Conservation (phyloP, 305 asterid genomes). For the Andrographis paniculata region DNA sequence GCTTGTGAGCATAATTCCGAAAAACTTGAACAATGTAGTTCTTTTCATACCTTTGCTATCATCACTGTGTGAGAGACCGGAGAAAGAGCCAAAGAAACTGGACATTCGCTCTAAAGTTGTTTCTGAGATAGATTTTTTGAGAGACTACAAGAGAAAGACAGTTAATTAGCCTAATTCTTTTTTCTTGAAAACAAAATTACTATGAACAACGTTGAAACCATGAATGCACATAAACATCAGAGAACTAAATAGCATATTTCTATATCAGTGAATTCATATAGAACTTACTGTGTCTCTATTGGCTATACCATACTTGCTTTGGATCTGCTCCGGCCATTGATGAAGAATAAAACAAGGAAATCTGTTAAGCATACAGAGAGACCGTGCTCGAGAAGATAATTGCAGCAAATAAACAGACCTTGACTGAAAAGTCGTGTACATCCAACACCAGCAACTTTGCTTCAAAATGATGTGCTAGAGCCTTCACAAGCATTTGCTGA, state of each 20-base stretch:
- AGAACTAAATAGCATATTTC: too few relatives aligned
- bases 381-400: conserved; percentile 9
- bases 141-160: conserved; percentile 33
- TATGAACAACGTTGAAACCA: background rate
- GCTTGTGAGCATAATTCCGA: too few relatives aligned
- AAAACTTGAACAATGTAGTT: too few relatives aligned
- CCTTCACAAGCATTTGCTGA: conserved; percentile 71
- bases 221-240: background rate
- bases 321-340: conserved; percentile 65
- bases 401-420: conserved; percentile 38
- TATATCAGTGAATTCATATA: too few relatives aligned
- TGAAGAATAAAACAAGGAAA: conserved; percentile 11
- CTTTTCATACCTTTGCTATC: conserved; percentile 53
- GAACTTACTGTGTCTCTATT: conserved; percentile 65
- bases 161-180: conserved; percentile 16
- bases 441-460: conserved; percentile 79
- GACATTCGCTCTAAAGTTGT: conserved; percentile 61
- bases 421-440: conserved; percentile 60
- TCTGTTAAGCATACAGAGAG: conserved; percentile 4
- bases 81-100: conserved; percentile 61
- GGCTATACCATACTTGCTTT: conserved; percentile 72
- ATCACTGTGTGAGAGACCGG: conserved; percentile 43
- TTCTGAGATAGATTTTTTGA: conserved; percentile 76
- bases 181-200: conserved; percentile 3
- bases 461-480: conserved; percentile 70